A percentile compares a stretch with the other conserved stretches of the same genome.
These are phyloP conservation scores for Gracilaria gracilis DNA, from an alignment of 23 red algal genomes.

Conservation along the genomic window DNA sequence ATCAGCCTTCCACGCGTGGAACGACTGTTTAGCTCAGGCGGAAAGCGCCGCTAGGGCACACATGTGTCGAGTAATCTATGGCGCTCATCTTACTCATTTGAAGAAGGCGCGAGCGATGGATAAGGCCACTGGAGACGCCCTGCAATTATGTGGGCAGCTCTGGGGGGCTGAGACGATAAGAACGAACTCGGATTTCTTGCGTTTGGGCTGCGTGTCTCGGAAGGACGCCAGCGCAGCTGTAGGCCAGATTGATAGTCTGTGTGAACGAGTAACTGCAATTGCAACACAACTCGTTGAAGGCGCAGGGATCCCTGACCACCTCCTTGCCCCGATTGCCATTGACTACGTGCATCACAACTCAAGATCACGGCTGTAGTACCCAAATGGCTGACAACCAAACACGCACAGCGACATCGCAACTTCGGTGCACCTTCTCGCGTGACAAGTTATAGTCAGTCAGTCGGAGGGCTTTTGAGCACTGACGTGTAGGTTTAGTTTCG, in stretches of 20 bases:
- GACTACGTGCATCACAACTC: conserved; percentile 83
- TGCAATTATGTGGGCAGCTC: conserved; percentile 50
- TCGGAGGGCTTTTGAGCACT: too few species aligned
- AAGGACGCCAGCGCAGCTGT: conserved; percentile 27
- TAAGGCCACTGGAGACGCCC: conserved; percentile 15
- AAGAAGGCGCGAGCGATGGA: conserved; percentile 10
- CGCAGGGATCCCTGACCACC: conserved; percentile 69
- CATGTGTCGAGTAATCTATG: conserved; percentile 50
- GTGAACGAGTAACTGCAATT: conserved; percentile 36
- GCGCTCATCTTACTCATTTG: conserved; percentile 23
- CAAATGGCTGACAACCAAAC: neutral
- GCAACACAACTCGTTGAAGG: conserved; percentile 65
- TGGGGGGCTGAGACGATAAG: conserved; percentile 29
- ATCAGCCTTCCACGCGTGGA: conserved; percentile 77
- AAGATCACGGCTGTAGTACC: conserved; percentile 25
- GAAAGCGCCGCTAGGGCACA: conserved; percentile 51
- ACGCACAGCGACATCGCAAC: too few species aligned
- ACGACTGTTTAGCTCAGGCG: conserved; percentile 48
- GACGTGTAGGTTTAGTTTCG: too few species aligned
- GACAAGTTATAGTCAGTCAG: too few species aligned
- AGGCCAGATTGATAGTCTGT: conserved; percentile 26
- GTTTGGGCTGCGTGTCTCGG: conserved; percentile 34
- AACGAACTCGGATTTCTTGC: conserved; percentile 22
- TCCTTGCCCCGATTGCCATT: conserved; percentile 80
- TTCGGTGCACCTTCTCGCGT: too few species aligned